Evolutionary conservation across 1,139 yeast genomes (phyloP), one percentile per base, ranked within the genome.

Genomic region (Candida sanyaensis): DNA sequence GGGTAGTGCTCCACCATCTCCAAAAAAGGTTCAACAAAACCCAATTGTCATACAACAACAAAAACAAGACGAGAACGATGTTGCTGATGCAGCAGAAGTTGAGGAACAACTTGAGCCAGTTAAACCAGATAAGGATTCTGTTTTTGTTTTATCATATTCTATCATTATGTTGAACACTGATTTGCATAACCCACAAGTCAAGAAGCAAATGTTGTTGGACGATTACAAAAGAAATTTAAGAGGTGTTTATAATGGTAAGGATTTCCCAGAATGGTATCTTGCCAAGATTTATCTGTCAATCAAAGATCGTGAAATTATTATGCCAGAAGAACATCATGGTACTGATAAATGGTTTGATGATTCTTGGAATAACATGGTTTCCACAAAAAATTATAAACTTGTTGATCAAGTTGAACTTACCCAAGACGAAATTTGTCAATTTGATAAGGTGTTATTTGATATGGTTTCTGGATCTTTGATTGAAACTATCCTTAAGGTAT

Each of bases 291-390:
- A 88, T 64, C 72, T 78, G 36, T 87, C 96, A 1, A 92, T 95
- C 50, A 80, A 82, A 54, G 90, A 86, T 47, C 81, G 88, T 45
- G 99, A 95, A 66, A 93, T 93, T 53, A 90, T 95, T 47, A 89
- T 95, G 92, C 98, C 99, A 0, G 99, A 93, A 59, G 99, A 95
- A 62, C 98, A 92, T 59, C 91, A 86, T 60, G 91, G 90, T 37
- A 80, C 88, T 2, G 85, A 84, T 41, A 91, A 88, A 60, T 87
- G 96, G 84, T 93, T 92, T 68, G 98, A 92, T 62, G 93, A 88
- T 61, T 84, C 87, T 13, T 95, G 99, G 99, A 87, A 88, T 58
- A 88, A 88, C 53, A 69, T 90, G 55, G 81, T 92, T 46, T 80
- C 90, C 2, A 64, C 83, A 59, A 81, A 75, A 54, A 51, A 50